These are phyloP conservation scores for Gilbertella persicaria DNA, from an alignment of 371 early-diverging fungal species.

Conservation along the genomic window DNA sequence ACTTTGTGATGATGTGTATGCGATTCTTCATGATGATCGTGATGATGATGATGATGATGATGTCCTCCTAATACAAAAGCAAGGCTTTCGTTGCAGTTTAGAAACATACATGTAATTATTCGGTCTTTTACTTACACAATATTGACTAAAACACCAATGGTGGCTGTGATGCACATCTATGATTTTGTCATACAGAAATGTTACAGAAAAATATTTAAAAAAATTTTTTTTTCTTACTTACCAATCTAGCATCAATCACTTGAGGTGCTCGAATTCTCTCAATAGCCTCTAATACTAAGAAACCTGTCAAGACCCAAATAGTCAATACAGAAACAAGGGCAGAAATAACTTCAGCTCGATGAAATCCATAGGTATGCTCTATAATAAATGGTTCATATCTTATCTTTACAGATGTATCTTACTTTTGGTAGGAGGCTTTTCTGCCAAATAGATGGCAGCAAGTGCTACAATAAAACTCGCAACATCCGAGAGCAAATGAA, in stretches of 20 bases:
- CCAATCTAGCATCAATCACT: conserved; percentile 70
- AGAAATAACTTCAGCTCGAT: conserved; percentile 85
- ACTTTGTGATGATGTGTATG: conserved; percentile 10
- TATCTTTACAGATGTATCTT: conserved; percentile 14
- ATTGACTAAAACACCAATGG: conserved; percentile 82
- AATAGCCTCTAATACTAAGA: conserved; percentile 74
- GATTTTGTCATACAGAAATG: background rate
- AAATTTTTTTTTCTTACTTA: no score
- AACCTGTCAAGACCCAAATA: conserved; percentile 85
- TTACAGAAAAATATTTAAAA: background rate
- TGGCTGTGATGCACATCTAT: conserved; percentile 71
- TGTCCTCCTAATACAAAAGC: conserved; percentile 47
- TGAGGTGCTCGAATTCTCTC: conserved; percentile 71
- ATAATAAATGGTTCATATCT: background rate
- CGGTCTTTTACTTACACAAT: conserved; percentile 50
- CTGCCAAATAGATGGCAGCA: conserved; percentile 71
- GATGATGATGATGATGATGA: conserved; percentile 46
- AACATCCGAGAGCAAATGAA: conserved; percentile 74
- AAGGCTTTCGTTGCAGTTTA: conserved; percentile 21
- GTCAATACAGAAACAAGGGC: conserved; percentile 77
- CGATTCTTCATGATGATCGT: conserved; percentile 26
- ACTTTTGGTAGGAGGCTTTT: conserved; percentile 68
- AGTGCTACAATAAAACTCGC: conserved; percentile 75
- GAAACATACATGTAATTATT: no score
- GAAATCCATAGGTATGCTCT: conserved; percentile 79